Evolutionary conservation across 73 alveolate species (phyloP).

Genomic region (Symbiodinium pilosum): DNA sequence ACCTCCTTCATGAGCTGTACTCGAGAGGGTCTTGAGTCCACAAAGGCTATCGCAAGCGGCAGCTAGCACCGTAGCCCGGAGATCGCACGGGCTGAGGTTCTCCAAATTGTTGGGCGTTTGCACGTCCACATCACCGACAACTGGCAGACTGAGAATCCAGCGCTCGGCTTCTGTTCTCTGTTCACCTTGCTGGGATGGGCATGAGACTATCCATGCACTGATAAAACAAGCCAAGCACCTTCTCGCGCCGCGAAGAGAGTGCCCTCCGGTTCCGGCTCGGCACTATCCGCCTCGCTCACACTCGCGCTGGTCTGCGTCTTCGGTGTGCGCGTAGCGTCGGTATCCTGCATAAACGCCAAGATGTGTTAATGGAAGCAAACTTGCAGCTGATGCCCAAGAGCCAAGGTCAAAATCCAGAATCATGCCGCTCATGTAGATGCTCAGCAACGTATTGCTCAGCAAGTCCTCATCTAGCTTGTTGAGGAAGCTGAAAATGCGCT

Average conservation of each 20-base stretch:
- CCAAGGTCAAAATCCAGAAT: no score
- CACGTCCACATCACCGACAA: background rate
- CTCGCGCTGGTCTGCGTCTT: background rate
- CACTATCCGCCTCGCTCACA: background rate
- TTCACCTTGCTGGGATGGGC: background rate
- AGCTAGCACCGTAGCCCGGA: background rate
- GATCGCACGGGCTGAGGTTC: background rate
- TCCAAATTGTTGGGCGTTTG: background rate
- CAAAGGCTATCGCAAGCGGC: background rate
- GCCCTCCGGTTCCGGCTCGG: background rate
- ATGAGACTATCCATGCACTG: no score
- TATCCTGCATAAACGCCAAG: no score
- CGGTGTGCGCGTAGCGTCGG: background rate
- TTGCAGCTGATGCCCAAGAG: no score
- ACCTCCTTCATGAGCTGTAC: background rate
- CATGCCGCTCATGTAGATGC: no score
- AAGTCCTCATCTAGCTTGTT: background rate
- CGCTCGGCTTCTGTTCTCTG: background rate
- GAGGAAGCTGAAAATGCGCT: constrained; percentile 12
- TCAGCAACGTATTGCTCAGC: no score
- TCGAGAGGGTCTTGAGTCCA: background rate
- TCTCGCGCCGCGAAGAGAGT: constrained; percentile 5
- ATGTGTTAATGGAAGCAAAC: no score
- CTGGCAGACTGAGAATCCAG: constrained; percentile 27
- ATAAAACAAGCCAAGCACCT: background rate